These are phyloP conservation scores for Clitocybe nebularis DNA, from an alignment of 1,284 basidiomycete species.

Conservation along the genomic window DNA sequence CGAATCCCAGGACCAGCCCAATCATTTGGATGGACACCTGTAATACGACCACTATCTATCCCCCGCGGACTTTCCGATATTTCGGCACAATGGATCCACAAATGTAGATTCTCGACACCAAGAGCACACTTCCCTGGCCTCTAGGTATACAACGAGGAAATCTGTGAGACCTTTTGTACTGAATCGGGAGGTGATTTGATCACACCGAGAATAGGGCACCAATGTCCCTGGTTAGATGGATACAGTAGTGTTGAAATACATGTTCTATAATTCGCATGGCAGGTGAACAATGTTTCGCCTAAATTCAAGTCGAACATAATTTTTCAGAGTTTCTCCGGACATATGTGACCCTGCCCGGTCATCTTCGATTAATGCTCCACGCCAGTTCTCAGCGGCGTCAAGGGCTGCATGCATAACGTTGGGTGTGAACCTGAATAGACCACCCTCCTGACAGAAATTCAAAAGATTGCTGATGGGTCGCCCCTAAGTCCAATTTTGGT, in stretches of 20 bases:
- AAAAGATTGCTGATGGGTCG: no score
- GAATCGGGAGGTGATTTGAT: background rate
- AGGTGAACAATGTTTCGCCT: no score
- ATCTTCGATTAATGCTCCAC: no score
- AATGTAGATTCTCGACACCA: background rate
- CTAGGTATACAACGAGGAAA: background rate
- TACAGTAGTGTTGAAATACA: no score
- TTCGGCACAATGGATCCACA: background rate
- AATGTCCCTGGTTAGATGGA: background rate
- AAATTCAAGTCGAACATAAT: no score
- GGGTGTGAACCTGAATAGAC: no score
- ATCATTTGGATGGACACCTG: background rate
- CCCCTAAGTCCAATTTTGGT: background rate
- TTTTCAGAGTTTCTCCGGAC: no score
- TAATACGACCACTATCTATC: background rate
- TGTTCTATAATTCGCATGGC: no score
- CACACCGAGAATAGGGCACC: background rate
- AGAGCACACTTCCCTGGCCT: background rate
- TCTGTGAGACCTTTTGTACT: background rate
- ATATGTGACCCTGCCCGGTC: no score
- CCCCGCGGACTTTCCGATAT: background rate
- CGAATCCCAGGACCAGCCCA: background rate
- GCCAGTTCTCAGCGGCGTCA: no score
- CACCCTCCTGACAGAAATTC: no score
- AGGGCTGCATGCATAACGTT: no score